These are phyloP conservation scores for Chlamydomonas eustigma DNA, from an alignment of 139 green algal species.

Conservation along the genomic window DNA sequence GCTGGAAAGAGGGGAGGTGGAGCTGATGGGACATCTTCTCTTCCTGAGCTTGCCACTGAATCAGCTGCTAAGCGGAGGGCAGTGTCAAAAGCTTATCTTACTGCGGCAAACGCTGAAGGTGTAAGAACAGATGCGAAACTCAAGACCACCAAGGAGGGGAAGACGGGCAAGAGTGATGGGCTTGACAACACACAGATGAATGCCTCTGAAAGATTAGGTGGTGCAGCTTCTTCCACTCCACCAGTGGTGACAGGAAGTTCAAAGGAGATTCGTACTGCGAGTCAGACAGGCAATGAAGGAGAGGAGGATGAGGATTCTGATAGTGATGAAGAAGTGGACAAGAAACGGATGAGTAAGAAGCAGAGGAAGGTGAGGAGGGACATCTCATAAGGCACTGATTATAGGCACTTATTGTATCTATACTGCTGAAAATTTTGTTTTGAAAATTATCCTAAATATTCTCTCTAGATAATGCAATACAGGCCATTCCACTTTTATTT, in stretches of 20 bases:
- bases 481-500: background rate
- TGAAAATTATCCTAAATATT: background rate
- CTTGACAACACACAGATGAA: background rate
- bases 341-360: background rate
- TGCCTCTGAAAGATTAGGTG: too few species aligned
- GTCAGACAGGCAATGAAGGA: slow-evolving; percentile 7
- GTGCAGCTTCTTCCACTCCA: too few species aligned
- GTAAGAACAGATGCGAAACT: background rate
- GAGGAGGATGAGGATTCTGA: slow-evolving; percentile 1
- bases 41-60: background rate
- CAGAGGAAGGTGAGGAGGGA: too few species aligned
- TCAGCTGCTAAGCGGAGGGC: background rate
- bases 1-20: background rate
- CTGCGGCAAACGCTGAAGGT: background rate
- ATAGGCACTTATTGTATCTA: background rate
- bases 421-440: background rate
- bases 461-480: background rate
- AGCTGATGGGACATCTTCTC: background rate
- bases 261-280: background rate
- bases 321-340: background rate
- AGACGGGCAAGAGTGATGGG: background rate
- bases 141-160: background rate
- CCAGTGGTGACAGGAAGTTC: background rate
- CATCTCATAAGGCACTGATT: background rate
- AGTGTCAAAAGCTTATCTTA: background rate